A percentile compares a stretch with the other conserved stretches of the same genome.
These are phyloP conservation scores for Vitis amurensis DNA, from an alignment of 164 flowering plant genomes.

Conservation along the genomic window DNA sequence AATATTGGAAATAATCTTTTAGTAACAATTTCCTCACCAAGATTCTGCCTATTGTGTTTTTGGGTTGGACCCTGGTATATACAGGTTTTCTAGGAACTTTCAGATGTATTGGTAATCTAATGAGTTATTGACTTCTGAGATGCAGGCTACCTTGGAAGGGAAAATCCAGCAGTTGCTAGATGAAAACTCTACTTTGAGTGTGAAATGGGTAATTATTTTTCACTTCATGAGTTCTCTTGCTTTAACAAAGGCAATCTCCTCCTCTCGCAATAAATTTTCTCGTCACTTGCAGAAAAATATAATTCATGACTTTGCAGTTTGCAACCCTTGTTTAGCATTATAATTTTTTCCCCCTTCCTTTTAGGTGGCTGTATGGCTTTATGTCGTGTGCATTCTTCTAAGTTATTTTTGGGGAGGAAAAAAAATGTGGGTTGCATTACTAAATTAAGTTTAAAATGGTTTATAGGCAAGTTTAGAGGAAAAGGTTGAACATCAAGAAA, in stretches of 20 bases:
- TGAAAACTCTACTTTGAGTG: slow-evolving; percentile 17
- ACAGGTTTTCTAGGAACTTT: neutral
- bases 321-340: too few species aligned
- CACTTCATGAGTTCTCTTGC: neutral
- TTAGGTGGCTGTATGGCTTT: too few species aligned
- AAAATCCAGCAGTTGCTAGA: slow-evolving; percentile 21
- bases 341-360: too few species aligned
- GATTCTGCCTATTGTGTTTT: neutral
- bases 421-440: too few species aligned
- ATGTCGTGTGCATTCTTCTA: too few species aligned
- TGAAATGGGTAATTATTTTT: slow-evolving; percentile 25
- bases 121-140: neutral
- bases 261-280: neutral
- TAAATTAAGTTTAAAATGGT: neutral
- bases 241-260: neutral
- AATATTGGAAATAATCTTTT: neutral
- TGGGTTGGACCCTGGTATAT: neutral
- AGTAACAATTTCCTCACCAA: neutral
- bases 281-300: too few species aligned
- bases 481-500: slow-evolving; percentile 28
- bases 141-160: slow-evolving; percentile 37
- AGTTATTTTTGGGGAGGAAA: too few species aligned
- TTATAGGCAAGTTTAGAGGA: slow-evolving; percentile 43
- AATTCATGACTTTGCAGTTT: too few species aligned
- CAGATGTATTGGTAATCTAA: neutral